Conservation (phyloP, 2,329 filamentous ascomycete species). For the Sporothrix curviconia region DNA sequence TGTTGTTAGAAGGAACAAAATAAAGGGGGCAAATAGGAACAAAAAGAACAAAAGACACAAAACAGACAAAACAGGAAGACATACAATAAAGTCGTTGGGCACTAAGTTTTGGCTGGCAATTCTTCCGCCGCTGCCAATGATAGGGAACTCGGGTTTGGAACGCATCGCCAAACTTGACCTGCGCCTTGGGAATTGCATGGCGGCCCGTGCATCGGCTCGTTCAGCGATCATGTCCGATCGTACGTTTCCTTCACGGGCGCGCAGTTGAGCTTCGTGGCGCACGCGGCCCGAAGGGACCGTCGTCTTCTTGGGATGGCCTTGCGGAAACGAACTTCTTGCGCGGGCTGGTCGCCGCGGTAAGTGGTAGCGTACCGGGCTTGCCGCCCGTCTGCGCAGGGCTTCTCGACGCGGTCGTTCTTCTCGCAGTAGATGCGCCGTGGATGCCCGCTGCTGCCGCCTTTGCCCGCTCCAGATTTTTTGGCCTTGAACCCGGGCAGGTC, state of each 20-base stretch:
- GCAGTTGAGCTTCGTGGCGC: slow-evolving; percentile 68
- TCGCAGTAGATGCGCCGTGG: slow-evolving; percentile 48
- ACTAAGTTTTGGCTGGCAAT: slow-evolving; percentile 41
- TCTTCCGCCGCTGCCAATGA: slow-evolving; percentile 55
- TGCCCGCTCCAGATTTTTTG: slow-evolving; percentile 49
- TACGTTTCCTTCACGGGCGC: slow-evolving; percentile 64
- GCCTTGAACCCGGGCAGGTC: slow-evolving; percentile 72
- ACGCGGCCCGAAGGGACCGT: slow-evolving; percentile 66
- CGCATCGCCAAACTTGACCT: slow-evolving; percentile 44
- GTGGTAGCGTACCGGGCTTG: slow-evolving; percentile 19
- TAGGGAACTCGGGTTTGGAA: slow-evolving; percentile 41
- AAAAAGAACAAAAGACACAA: no score
- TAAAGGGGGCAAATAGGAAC: no score
- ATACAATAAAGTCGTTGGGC: slow-evolving; percentile 46
- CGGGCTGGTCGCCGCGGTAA: slow-evolving; percentile 21
- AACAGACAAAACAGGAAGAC: no score
- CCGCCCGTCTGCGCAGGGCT: slow-evolving; percentile 33
- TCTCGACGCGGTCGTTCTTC: slow-evolving; percentile 36
- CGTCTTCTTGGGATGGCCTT: slow-evolving; percentile 76
- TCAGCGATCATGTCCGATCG: slow-evolving; percentile 60
- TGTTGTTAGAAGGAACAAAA: no score
- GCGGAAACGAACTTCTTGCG: slow-evolving; percentile 54
- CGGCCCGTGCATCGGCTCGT: slow-evolving; percentile 50
- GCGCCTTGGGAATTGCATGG: slow-evolving; percentile 56
- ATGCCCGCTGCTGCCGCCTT: slow-evolving; percentile 53